A percentile compares a stretch with the other conserved stretches of the same genome.
These are phyloP conservation scores for Rachicladosporium sp. DNA, from an alignment of 2,329 filamentous ascomycete species.

Conservation along the genomic window DNA sequence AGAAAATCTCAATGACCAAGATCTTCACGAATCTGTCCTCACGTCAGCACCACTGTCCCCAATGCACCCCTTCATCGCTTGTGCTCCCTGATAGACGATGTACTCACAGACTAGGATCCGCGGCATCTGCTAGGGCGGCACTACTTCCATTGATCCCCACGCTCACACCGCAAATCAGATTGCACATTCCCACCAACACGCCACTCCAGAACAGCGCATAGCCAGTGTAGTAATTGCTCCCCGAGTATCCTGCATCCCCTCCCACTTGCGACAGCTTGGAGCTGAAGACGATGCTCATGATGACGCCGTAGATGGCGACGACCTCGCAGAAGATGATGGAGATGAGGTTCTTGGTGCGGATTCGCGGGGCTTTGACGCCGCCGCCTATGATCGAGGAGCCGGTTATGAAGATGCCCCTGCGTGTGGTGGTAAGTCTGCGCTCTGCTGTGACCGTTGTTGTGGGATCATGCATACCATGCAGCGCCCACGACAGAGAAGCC, in stretches of 20 bases:
- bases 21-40: constrained; percentile 86
- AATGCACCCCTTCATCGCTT: neutral
- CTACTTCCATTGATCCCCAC: constrained; percentile 98
- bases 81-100: neutral
- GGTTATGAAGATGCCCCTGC: constrained; percentile 96
- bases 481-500: constrained; percentile 92
- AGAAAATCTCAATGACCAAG: constrained; percentile 98
- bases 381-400: constrained; percentile 94
- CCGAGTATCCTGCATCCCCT: constrained; percentile 55
- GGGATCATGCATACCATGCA: constrained; percentile 59
- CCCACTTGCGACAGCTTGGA: constrained; percentile 62
- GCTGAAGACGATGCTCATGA: constrained; percentile 98
- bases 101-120: constrained; percentile 74
- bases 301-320: constrained; percentile 98
- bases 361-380: constrained; percentile 90
- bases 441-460: neutral
- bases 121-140: constrained; percentile 89
- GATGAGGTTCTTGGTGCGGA: constrained; percentile 98
- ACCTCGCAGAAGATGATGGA: constrained; percentile 99
- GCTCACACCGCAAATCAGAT: constrained; percentile 87
- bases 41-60: constrained; percentile 5
- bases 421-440: neutral
- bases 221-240: constrained; percentile 81
- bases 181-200: constrained; percentile 87
- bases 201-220: constrained; percentile 95